Evolutionary conservation across 73 alveolate genomes (phyloP).

Genomic region (Uronychia setigera): DNA sequence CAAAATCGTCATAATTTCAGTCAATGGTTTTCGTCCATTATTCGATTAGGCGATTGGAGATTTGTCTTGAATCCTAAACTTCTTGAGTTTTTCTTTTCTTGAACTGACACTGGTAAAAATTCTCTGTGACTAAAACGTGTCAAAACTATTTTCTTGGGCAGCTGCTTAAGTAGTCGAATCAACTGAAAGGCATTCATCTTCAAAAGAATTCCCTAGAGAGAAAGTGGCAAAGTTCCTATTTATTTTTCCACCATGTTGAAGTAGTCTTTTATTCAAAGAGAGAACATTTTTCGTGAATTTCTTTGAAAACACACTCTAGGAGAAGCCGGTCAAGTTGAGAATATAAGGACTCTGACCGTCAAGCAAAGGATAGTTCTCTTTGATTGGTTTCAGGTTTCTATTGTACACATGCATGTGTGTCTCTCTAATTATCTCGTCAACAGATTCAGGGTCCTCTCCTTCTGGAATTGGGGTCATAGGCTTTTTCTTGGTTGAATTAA

Average conservation of each 20-base stretch:
- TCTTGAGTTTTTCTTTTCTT: no score
- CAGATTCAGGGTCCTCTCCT: no score
- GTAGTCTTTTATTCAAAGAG: neutral
- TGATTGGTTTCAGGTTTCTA: conserved; percentile 11
- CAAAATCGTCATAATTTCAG: neutral
- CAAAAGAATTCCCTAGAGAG: neutral
- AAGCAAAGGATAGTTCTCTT: neutral
- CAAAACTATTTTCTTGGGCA: neutral
- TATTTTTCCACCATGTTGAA: neutral
- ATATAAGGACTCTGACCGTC: neutral
- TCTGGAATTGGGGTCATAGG: no score
- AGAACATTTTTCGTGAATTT: neutral
- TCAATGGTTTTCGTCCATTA: neutral
- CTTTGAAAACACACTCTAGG: neutral
- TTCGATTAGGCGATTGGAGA: neutral
- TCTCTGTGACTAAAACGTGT: neutral
- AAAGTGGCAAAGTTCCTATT: neutral
- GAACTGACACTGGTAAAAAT: no score
- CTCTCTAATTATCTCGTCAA: no score
- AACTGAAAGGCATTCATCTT: neutral
- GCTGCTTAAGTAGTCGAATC: neutral
- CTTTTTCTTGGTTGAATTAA: no score
- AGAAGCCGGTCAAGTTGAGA: neutral
- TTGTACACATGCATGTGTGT: conserved; percentile 9
- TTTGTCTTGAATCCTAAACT: neutral